Conservation (phyloP, 306 rosid species). For the Trichosanthes truncata region DNA sequence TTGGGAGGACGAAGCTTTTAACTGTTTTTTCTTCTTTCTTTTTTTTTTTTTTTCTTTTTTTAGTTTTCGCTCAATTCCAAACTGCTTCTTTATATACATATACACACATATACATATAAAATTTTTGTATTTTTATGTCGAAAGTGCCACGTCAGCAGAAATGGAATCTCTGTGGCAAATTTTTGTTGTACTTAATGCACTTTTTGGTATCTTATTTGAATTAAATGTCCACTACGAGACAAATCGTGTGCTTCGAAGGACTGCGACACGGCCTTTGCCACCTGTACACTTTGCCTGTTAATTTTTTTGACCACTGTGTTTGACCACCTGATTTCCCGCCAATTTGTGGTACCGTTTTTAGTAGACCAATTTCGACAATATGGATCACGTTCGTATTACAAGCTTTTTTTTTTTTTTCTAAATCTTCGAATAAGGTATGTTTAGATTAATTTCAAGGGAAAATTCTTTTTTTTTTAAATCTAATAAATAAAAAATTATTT, state of each 20-base stretch:
- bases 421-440: too few species aligned
- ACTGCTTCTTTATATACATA: background rate
- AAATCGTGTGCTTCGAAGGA: background rate
- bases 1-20: background rate
- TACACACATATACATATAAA: background rate
- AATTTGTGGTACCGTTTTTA: background rate
- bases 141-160: background rate
- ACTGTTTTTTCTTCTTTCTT: background rate
- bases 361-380: background rate
- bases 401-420: too few species aligned
- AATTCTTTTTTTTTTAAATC: too few species aligned
- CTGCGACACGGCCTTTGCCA: background rate
- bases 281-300: background rate
- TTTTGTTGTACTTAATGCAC: background rate
- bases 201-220: background rate
- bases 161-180: background rate
- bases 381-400: background rate
- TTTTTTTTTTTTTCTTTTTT: background rate
- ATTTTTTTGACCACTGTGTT: background rate
- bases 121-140: background rate
- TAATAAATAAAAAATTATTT: too few species aligned
- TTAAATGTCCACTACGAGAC: background rate
- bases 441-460: too few species aligned
- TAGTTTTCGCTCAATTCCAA: background rate
- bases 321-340: background rate